Conservation (phyloP, 306 rosid species). For the Arachis hypogaea region DNA sequence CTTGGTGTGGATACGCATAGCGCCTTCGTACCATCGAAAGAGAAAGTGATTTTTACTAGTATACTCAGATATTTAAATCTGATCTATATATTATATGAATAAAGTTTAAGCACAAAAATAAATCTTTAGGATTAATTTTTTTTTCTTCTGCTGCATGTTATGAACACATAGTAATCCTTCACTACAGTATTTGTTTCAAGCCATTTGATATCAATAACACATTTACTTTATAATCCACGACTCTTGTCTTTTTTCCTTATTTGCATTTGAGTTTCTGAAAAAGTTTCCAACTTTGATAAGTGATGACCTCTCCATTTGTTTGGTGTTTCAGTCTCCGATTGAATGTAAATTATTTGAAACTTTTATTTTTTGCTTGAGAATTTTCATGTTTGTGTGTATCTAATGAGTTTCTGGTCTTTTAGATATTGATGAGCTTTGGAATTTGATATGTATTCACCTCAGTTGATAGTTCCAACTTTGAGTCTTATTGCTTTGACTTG, state of each 20-base stretch:
- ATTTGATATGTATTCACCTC: background rate
- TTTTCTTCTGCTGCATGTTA: too few species aligned
- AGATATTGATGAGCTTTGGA: background rate
- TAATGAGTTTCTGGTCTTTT: slow-evolving; percentile 4
- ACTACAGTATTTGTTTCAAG: slow-evolving; percentile 82
- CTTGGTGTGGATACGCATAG: too few species aligned
- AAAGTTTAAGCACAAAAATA: too few species aligned
- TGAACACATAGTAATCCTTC: too few species aligned
- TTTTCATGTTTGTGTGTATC: slow-evolving; percentile 2
- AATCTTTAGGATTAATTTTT: too few species aligned
- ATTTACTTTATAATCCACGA: slow-evolving; percentile 56
- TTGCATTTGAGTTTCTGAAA: slow-evolving; percentile 33
- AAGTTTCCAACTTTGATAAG: slow-evolving; percentile 15
- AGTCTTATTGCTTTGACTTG: background rate
- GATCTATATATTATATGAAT: too few species aligned
- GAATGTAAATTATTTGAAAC: background rate
- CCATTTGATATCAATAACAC: slow-evolving; percentile 70
- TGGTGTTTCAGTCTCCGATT: background rate
- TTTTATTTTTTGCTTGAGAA: background rate
- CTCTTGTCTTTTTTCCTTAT: background rate
- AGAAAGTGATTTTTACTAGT: too few species aligned
- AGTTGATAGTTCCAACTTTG: background rate
- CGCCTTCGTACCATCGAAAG: too few species aligned
- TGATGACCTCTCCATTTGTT: slow-evolving; percentile 2
- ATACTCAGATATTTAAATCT: too few species aligned